phyloP scores from a whole-genome alignment of 2,329 filamentous ascomycete genomes.

The Pseudogymnoascus sp. region DNA sequence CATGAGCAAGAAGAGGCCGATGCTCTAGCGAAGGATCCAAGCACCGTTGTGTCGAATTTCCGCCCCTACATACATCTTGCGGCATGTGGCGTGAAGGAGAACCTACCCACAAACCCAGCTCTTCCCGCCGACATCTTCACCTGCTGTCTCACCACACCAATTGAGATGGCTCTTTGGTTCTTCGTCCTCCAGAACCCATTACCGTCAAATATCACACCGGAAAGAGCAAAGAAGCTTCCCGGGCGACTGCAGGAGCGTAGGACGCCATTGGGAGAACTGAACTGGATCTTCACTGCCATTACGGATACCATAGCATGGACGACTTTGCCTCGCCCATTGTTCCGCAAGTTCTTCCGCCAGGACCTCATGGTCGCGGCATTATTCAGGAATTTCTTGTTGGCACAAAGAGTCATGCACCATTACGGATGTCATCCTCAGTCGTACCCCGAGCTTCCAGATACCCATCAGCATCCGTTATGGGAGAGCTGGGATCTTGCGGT shows the following conservation, averaged over 20 bases:
- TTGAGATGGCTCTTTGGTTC: constrained; percentile 94
- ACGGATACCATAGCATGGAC: constrained; percentile 99
- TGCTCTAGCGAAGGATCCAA: constrained; percentile 66
- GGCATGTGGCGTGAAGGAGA: constrained; percentile 84
- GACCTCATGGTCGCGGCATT: constrained; percentile 98
- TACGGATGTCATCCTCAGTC: constrained; percentile 95
- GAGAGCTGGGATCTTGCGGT: constrained; percentile 96
- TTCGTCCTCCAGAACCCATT: constrained; percentile 82
- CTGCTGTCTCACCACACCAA: constrained; percentile 89
- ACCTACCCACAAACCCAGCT: constrained; percentile 86
- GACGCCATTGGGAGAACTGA: constrained; percentile 89
- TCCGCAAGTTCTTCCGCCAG: constrained; percentile 94
- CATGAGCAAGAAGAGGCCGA: constrained; percentile 86
- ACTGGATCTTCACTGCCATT: constrained; percentile 99
- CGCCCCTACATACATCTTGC: constrained; percentile 78
- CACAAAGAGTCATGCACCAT: constrained; percentile 90
- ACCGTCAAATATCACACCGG: constrained; percentile 60
- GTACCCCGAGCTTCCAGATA: constrained; percentile 85
- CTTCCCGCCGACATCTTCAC: constrained; percentile 94
- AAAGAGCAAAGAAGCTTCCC: constrained; percentile 81
- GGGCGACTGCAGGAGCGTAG: constrained; percentile 86
- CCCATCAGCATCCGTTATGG: constrained; percentile 91
- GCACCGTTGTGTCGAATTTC: constrained; percentile 69
- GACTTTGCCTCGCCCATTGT: constrained; percentile 77
- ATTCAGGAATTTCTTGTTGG: constrained; percentile 91